Evolutionary conservation across 2,329 filamentous ascomycete genomes (phyloP).

Genomic region (Xylaria arbuscula): DNA sequence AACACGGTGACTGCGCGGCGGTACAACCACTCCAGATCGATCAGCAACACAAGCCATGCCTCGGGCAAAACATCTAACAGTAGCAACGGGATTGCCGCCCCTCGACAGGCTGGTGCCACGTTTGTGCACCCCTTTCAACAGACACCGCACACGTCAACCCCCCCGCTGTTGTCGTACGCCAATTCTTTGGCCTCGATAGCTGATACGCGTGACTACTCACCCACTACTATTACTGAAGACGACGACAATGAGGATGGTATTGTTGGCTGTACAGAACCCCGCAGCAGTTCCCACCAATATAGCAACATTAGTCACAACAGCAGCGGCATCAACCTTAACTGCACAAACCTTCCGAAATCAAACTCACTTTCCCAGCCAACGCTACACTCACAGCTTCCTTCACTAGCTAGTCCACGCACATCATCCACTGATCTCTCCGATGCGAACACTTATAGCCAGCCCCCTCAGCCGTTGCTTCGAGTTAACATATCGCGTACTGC

Average conservation of each 20-base stretch:
- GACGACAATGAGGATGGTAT: constrained; percentile 54
- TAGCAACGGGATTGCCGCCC: constrained; percentile 49
- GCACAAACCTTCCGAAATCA: constrained; percentile 42
- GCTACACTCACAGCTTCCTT: constrained; percentile 51
- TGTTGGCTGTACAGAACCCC: constrained; percentile 4
- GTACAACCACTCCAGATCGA: constrained; percentile 67
- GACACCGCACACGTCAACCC: constrained; percentile 69
- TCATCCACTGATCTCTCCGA: constrained; percentile 53
- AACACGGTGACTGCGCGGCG: constrained; percentile 50
- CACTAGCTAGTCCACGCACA: constrained; percentile 55
- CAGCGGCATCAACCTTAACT: constrained; percentile 44
- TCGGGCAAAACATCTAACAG: constrained; percentile 67
- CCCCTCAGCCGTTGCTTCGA: constrained; percentile 48
- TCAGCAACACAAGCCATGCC: constrained; percentile 67
- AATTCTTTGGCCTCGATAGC: constrained; percentile 65
- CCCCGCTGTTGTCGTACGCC: constrained; percentile 68
- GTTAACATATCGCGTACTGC: constrained; percentile 55
- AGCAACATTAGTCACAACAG: constrained; percentile 14
- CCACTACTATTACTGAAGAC: constrained; percentile 66
- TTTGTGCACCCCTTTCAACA: constrained; percentile 75
- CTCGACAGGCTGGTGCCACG: constrained; percentile 55
- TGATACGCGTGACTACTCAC: constrained; percentile 63
- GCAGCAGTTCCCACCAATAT: constrained; percentile 29
- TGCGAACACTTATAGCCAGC: constrained; percentile 42
- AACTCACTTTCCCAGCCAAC: constrained; percentile 49